Percentiles rank a stretch among this genome's conserved stretches.
phyloP scores from a whole-genome alignment of 2,329 filamentous ascomycete genomes.

The Bretziella fagacearum region DNA sequence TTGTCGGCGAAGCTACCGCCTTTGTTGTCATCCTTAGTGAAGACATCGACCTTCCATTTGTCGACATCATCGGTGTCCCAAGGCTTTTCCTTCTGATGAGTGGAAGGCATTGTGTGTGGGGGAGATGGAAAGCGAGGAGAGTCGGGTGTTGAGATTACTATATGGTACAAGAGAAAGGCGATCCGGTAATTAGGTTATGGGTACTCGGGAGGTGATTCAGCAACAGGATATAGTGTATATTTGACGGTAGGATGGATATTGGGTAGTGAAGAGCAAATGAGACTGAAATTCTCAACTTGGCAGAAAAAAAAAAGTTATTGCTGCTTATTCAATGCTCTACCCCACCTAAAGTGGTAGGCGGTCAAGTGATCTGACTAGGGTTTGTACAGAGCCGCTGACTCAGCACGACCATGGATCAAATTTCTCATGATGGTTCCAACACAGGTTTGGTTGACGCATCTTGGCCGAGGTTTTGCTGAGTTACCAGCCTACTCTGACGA shows the following conservation, averaged over 20 bases:
- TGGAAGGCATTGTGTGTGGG: conserved; percentile 53
- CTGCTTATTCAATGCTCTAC: background rate
- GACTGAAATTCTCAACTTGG: conserved; percentile 6
- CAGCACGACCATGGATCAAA: conserved; percentile 7
- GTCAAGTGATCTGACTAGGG: too few species aligned
- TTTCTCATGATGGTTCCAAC: conserved; percentile 8
- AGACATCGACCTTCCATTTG: conserved; percentile 85
- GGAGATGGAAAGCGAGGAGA: background rate
- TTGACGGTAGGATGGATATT: too few species aligned
- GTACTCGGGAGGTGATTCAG: too few species aligned
- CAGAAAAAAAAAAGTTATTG: conserved; percentile 15
- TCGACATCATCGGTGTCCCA: conserved; percentile 97
- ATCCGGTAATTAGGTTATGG: too few species aligned
- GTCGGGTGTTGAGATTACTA: background rate
- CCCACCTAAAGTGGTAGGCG: conserved; percentile 8
- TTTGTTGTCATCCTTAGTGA: conserved; percentile 69
- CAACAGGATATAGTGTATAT: too few species aligned
- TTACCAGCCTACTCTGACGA: too few species aligned
- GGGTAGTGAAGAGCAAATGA: too few species aligned
- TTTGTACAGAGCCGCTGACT: conserved; percentile 4
- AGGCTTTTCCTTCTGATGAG: conserved; percentile 74
- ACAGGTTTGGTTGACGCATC: background rate
- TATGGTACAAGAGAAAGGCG: too few species aligned
- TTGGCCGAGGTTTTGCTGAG: background rate
- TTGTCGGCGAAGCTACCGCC: conserved; percentile 83